These are phyloP conservation scores for Xenoacremonium recifei DNA, from an alignment of 2,329 filamentous ascomycete genomes.

Conservation along the genomic window DNA sequence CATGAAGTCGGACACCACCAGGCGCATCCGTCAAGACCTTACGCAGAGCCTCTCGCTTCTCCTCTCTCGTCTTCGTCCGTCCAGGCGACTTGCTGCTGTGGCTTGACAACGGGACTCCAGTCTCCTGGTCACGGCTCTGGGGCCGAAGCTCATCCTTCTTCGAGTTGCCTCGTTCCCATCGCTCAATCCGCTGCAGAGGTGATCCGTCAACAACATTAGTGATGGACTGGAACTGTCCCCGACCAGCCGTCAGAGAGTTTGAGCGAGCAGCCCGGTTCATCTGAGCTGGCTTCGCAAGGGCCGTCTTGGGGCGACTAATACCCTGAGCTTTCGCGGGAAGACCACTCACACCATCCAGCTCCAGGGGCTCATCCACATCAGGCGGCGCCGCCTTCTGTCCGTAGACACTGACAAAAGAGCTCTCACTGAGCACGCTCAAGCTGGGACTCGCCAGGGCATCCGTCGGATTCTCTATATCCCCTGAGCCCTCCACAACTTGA, in stretches of 20 bases:
- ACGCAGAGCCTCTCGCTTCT: constrained; percentile 48
- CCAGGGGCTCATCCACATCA: constrained; percentile 29
- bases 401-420: constrained; percentile 65
- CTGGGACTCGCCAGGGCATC: constrained; percentile 54
- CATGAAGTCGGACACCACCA: constrained; percentile 38
- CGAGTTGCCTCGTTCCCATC: constrained; percentile 22
- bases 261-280: constrained; percentile 19
- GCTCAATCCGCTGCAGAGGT: constrained; percentile 51
- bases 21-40: constrained; percentile 48
- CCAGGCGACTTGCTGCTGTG: constrained; percentile 14
- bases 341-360: constrained; percentile 26
- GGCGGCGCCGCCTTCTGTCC: constrained; percentile 40
- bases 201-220: constrained; percentile 46
- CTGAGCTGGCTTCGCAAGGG: constrained; percentile 13
- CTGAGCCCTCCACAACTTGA: constrained; percentile 41
- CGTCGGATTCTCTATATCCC: constrained; percentile 18
- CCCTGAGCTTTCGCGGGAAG: constrained; percentile 12
- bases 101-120: constrained; percentile 12
- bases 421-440: constrained; percentile 65
- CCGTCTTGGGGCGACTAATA: constrained; percentile 21
- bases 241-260: constrained; percentile 29
- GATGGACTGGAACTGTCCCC: constrained; percentile 43
- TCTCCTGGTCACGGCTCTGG: constrained; percentile 26
- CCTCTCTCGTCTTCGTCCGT: constrained; percentile 37
- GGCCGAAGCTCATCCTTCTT: constrained; percentile 29